Conservation (phyloP, 371 early-diverging fungal species). For the Mucor lusitanicus region DNA sequence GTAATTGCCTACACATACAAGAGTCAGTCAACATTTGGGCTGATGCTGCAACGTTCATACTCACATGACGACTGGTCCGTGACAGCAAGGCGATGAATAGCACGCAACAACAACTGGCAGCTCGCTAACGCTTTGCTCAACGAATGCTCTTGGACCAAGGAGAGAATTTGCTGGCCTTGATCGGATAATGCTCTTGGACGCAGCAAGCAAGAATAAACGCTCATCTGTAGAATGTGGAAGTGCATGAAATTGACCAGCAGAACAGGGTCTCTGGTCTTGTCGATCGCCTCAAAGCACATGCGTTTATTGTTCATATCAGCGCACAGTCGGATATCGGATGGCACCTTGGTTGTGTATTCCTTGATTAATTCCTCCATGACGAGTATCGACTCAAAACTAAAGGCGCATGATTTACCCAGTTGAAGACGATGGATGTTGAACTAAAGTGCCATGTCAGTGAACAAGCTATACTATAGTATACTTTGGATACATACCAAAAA, state of each 20-base stretch:
- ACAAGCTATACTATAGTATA: not conserved
- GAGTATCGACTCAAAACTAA: slow-evolving; percentile 18
- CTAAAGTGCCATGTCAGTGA: not conserved
- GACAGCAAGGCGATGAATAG: not conserved
- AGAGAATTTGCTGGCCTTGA: slow-evolving; percentile 2
- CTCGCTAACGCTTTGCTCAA: not conserved
- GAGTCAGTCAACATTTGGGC: too few species aligned
- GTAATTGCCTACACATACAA: slow-evolving; percentile 8
- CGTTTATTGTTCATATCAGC: slow-evolving; percentile 1
- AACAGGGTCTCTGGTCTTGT: not conserved
- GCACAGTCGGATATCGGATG: slow-evolving; percentile 9
- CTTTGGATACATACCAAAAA: not conserved
- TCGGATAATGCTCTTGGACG: slow-evolving; percentile 6
- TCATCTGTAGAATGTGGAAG: not conserved
- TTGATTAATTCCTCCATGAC: slow-evolving; percentile 5
- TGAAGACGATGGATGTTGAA: slow-evolving; percentile 4
- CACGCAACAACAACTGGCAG: slow-evolving; percentile 6
- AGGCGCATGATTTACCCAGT: slow-evolving; percentile 8
- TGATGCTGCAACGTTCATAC: not conserved
- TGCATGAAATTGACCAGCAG: slow-evolving; percentile 6
- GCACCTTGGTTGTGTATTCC: slow-evolving; percentile 4
- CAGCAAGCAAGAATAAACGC: slow-evolving; percentile 11
- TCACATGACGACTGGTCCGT: not conserved
- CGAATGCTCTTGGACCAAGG: slow-evolving; percentile 8
- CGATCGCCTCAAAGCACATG: slow-evolving; percentile 2